Conservation (phyloP, 805 yeast genomes). For the Phaffomyces opuntiae region DNA sequence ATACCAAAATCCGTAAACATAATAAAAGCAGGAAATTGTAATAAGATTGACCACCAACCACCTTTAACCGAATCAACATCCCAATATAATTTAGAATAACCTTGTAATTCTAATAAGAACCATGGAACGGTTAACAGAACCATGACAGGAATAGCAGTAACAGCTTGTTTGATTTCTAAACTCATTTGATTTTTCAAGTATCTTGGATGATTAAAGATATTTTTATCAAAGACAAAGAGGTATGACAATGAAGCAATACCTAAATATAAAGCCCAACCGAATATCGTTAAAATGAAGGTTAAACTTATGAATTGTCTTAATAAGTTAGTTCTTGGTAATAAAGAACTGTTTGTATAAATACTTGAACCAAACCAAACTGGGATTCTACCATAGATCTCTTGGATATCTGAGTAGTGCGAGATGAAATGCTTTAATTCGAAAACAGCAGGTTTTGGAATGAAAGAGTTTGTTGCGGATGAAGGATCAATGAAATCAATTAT, state of each 20-base stretch:
- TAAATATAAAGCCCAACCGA: conserved; percentile 83
- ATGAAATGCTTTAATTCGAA: conserved; percentile 12
- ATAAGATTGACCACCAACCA: conserved; percentile 55
- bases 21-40: conserved; percentile 72
- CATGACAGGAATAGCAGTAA: conserved; percentile 84
- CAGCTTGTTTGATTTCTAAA: conserved; percentile 73
- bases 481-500: conserved; percentile 15
- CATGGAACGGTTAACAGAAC: conserved; percentile 83
- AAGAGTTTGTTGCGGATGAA: conserved; percentile 4
- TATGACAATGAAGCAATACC: conserved; percentile 73
- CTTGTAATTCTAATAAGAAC: conserved; percentile 77
- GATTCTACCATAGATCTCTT: conserved; percentile 51
- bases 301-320: conserved; percentile 67
- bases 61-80: conserved; percentile 55
- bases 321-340: conserved; percentile 64
- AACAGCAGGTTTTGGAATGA: conserved; percentile 7
- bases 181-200: conserved; percentile 89
- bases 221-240: conserved; percentile 73
- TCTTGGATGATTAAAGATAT: conserved; percentile 91
- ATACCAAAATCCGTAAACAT: conserved; percentile 93
- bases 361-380: conserved; percentile 55
- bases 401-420: conserved; percentile 18
- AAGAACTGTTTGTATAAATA: conserved; percentile 53
- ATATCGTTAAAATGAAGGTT: conserved; percentile 61
- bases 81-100: conserved; percentile 75